Base-by-base conservation (phyloP, 169 alveolate species). In the Plasmodium cynomolgi region DNA sequence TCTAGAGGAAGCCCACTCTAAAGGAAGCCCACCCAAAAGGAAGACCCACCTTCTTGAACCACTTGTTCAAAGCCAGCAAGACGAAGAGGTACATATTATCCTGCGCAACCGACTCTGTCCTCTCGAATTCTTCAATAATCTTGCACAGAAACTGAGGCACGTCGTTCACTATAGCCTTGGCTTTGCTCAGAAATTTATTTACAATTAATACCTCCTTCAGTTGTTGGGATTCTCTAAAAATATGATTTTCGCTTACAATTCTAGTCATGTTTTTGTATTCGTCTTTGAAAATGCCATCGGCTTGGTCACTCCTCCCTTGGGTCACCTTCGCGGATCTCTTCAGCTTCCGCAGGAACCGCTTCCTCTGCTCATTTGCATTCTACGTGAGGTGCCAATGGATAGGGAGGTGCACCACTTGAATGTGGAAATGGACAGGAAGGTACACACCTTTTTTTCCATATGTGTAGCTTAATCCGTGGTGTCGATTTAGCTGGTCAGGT, bases 311-410 rank as follows among this genome's bases (percentile, higher is more conserved):
- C 15, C 72, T 37, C 1, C 23, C 80, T 23, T 86, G 31, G 71
- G 41, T 50, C 4, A 75, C 81, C 33, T 86, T 86, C 13, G 93
- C 93, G 39, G 93, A 86, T 1, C n/a, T 50, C 62, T 77, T 86
- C 54, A 86, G 71, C 72, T 86, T 86, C 41, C 29, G 34, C 6
- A 86, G 81, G 17, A 86, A 86, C 8, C 41, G 58, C n/a, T 77
- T 44, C 68, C 93, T 86, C 23, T 86, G 93, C 17, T 86, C 84
- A 17, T 86, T 86, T 75, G 93, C 93, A 79, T 86, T 86, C 93
- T 86, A 34, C 8, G 29, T 13, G 58, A 50, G n/a, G 34, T 62
- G 26, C 58, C 56, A 20, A 54, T 15, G 33, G 29, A 17, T 29
- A 41, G 23, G 29, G 3, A n/a, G 41, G 68, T 47, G 26, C 6